Percentiles rank a stretch among this genome's conserved stretches.
Conservation (phyloP, 768 basidiomycete genomes). For the Tulasnella sp. region DNA sequence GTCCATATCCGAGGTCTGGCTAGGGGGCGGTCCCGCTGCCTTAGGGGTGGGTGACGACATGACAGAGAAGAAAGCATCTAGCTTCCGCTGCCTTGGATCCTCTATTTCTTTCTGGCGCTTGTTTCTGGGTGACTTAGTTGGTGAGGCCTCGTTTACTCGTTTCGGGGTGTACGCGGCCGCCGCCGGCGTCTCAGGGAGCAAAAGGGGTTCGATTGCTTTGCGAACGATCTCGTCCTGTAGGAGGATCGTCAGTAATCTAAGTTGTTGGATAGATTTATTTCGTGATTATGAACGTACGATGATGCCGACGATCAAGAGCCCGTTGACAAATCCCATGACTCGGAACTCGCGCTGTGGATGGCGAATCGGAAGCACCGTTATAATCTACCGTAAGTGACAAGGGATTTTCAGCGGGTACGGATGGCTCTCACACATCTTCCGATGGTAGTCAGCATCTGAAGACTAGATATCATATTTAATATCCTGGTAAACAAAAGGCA, state of each 20-base stretch:
- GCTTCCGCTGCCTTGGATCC: background rate
- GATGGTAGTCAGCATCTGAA: slow-evolving; percentile 26
- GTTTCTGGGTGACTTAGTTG: background rate
- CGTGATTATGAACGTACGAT: slow-evolving; percentile 27
- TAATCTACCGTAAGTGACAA: background rate
- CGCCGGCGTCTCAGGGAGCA: slow-evolving; percentile 18
- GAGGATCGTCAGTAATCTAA: background rate
- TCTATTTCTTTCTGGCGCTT: background rate
- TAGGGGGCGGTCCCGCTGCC: background rate
- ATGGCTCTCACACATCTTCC: slow-evolving; percentile 23
- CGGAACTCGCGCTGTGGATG: slow-evolving; percentile 25
- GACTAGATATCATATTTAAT: slow-evolving; percentile 28
- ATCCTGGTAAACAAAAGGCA: slow-evolving; percentile 23
- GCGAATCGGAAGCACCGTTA: background rate
- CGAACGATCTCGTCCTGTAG: slow-evolving; percentile 28
- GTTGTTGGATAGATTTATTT: background rate
- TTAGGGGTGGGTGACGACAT: no score
- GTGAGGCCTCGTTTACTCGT: background rate
- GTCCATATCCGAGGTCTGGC: no score
- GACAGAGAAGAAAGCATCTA: background rate
- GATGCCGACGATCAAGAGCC: slow-evolving; percentile 27
- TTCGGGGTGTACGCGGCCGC: slow-evolving; percentile 21
- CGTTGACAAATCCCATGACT: slow-evolving; percentile 30
- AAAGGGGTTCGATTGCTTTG: slow-evolving; percentile 20
- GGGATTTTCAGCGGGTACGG: background rate